These are phyloP conservation scores for Zymoseptoria brevis DNA, from an alignment of 2,329 filamentous ascomycete genomes.

Conservation along the genomic window DNA sequence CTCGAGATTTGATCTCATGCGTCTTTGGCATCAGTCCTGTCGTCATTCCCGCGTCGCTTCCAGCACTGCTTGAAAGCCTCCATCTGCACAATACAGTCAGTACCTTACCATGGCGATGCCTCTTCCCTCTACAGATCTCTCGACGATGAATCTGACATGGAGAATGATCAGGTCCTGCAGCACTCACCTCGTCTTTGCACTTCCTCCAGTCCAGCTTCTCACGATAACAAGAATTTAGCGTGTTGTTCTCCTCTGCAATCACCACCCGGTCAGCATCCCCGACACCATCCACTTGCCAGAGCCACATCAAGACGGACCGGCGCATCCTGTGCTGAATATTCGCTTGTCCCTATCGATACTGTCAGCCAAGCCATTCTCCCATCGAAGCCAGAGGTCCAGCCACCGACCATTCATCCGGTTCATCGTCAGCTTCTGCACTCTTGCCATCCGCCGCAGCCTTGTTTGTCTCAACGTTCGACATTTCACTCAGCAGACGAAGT, in stretches of 20 bases:
- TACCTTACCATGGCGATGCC: background rate
- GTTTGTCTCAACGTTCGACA: constrained; percentile 25
- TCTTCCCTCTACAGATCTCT: background rate
- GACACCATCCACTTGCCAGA: background rate
- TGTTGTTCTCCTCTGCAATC: constrained; percentile 68
- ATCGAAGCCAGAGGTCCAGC: background rate
- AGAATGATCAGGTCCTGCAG: background rate
- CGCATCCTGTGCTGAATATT: constrained; percentile 92
- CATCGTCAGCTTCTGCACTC: constrained; percentile 60
- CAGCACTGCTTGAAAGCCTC: constrained; percentile 82
- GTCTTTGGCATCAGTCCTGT: constrained; percentile 71
- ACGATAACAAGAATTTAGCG: constrained; percentile 90
- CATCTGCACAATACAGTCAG: constrained; percentile 55
- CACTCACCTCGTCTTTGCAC: constrained; percentile 76
- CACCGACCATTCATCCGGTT: constrained; percentile 87
- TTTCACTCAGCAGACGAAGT: constrained; percentile 8
- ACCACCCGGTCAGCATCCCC: background rate
- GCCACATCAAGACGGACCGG: constrained; percentile 49
- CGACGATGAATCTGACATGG: background rate
- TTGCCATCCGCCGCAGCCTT: constrained; percentile 10
- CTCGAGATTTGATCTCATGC: constrained; percentile 31
- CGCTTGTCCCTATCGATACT: constrained; percentile 71
- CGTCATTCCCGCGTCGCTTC: constrained; percentile 81
- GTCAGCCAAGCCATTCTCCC: constrained; percentile 3
- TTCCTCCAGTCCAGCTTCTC: constrained; percentile 93